Base-by-base conservation (phyloP, 352 stramenopile genomes). In the Globisporangium parvum region DNA sequence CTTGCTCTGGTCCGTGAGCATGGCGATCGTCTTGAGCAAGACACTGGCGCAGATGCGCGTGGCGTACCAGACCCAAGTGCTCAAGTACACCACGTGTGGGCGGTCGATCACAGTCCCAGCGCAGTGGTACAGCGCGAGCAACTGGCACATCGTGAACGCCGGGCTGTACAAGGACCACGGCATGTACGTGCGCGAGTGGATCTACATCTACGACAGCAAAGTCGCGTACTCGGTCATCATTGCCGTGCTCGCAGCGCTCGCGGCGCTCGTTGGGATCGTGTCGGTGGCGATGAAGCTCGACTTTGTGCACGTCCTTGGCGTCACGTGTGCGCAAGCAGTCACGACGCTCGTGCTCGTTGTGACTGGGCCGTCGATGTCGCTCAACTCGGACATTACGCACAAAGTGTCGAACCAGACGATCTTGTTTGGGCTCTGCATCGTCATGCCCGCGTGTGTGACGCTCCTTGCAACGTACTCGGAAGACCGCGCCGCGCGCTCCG, bases 391-490 rank as follows among this genome's bases (percentile, higher is more conserved):
- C 47, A 54, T 57, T 53, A 57, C 53, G 40, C 60, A 73, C 49
- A 75, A 69, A 15, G 71, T 80, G 40, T 73, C 70, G 26, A 81
- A 85, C 40, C 69, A 84, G 55, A 66, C 67, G 20, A 71, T 88
- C 48, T 46, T 88, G 10, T 84, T 89, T 49, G 66, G 86, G 35
- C 64, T 84, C 15, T 81, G 72, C 14, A 73, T 89, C 0, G 70
- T 90, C 33, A 48, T 93, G 10, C 82, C 82, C 0, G 85, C 78
- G 3, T 71, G 71, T 17, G 72, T 88, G 45, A 79, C 76, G 18
- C 60, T 93, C 10, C 75, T 85, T 51, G 80, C 82, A 8, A 91
- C 78, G 26, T 91, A 93, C 47, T 86, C 79, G 2, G 77, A 89
- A 63, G 82, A 93, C 53, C 77, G 82, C 37, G 75, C 77, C 2